phyloP scores from a whole-genome alignment of 2,329 filamentous ascomycete genomes.

The Colletotrichum sublineola region DNA sequence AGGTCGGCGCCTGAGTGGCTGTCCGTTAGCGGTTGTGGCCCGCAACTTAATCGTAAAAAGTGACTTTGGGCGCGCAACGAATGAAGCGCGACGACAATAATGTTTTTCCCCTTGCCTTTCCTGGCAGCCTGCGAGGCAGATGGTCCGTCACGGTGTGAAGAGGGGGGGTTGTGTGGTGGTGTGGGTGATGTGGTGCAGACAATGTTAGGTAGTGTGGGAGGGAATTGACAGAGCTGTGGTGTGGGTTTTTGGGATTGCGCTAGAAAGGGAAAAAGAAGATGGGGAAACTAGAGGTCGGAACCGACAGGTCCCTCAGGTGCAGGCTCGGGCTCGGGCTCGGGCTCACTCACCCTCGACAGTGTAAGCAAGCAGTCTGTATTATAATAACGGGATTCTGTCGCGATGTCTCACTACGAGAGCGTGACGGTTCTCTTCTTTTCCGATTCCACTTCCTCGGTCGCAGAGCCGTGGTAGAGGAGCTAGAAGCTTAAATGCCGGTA shows the following conservation, averaged over 20 bases:
- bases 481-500: constrained; percentile 37
- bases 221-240: constrained; percentile 37
- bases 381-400: constrained; percentile 1
- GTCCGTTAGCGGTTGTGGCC: constrained; percentile 31
- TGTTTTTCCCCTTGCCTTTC: background rate
- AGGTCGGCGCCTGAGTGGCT: constrained; percentile 31
- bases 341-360: constrained; percentile 34
- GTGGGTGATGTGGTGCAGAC: constrained; percentile 36
- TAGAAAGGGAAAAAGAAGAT: constrained; percentile 40
- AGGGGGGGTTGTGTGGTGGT: constrained; percentile 11
- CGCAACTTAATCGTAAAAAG: constrained; percentile 12
- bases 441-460: constrained; percentile 17
- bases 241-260: constrained; percentile 41
- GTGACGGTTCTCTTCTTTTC: constrained; percentile 15
- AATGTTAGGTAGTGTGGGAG: constrained; percentile 32
- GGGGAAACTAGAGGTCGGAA: constrained; percentile 40
- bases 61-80: constrained; percentile 26
- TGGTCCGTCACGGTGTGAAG: constrained; percentile 28
- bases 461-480: constrained; percentile 23
- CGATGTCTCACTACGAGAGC: constrained; percentile 4
- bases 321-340: constrained; percentile 1
- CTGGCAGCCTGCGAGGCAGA: constrained; percentile 33
- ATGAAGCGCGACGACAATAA: constrained; percentile 27
- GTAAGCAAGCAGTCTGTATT: constrained; percentile 3
- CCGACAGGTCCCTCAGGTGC: constrained; percentile 17